These are phyloP conservation scores for Xylaria grammica DNA, from an alignment of 495 filamentous ascomycete genomes.

Conservation along the genomic window DNA sequence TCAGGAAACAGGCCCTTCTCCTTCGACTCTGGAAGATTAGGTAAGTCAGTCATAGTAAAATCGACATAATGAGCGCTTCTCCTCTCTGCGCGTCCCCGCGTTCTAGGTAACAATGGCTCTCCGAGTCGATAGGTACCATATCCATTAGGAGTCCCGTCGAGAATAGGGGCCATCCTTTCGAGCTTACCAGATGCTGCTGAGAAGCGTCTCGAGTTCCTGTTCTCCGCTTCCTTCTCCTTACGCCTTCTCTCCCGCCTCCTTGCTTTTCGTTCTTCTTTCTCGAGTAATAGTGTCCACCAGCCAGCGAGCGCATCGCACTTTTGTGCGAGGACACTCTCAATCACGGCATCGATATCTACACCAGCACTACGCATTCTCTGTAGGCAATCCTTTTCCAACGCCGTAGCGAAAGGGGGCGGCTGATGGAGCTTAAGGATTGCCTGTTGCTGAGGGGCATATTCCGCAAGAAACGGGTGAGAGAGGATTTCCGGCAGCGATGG, in stretches of 20 bases:
- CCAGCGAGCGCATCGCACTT: conserved; percentile 88
- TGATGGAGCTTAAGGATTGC: conserved; percentile 86
- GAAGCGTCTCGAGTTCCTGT: conserved; percentile 77
- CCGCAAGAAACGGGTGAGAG: conserved; percentile 84
- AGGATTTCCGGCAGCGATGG: conserved; percentile 88
- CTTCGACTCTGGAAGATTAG: conserved; percentile 69
- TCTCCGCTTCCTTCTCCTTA: conserved; percentile 81
- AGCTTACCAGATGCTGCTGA: conserved; percentile 86
- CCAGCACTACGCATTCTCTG: conserved; percentile 95
- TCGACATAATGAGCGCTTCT: conserved; percentile 57
- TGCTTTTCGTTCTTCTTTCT: conserved; percentile 94
- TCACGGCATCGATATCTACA: conserved; percentile 90
- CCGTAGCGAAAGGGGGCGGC: conserved; percentile 83
- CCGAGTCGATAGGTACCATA: conserved; percentile 35
- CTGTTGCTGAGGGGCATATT: conserved; percentile 86
- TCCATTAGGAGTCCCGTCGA: conserved; percentile 61
- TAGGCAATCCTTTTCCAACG: conserved; percentile 87
- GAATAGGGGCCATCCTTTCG: conserved; percentile 74
- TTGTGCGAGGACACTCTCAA: conserved; percentile 90
- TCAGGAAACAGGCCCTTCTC: conserved; percentile 46
- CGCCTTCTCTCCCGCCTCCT: conserved; percentile 81
- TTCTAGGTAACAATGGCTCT: conserved; percentile 62
- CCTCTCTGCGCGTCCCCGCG: conserved; percentile 58
- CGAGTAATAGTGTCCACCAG: conserved; percentile 95
- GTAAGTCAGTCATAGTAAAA: conserved; percentile 66